Evolutionary conservation across 306 rosid species (phyloP), one percentile per base, ranked within the genome.

Genomic region (Cucumis cinereus): DNA sequence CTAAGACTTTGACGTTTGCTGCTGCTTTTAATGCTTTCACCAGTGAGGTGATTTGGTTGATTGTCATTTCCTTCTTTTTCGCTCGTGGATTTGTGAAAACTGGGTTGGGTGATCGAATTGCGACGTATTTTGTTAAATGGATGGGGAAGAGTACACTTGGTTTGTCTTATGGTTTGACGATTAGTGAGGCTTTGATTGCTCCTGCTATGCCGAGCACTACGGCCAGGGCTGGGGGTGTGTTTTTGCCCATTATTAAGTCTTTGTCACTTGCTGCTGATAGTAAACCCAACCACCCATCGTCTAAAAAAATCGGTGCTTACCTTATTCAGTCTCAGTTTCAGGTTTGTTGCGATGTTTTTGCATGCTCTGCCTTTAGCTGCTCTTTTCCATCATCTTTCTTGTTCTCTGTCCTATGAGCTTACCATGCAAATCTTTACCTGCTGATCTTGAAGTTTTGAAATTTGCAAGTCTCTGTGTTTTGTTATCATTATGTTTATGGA

Each of bases 181-280:
- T 94, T 38, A 92, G 99, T 24, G 99, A 94, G 79, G 89, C 90
- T 7, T 86, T 94, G 43, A 94, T 94, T 77, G 95, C 97, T 0
- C 99, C 99, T 1, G 97, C 99, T 11, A 94, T 94, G 99, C 99
- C 99, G 0, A 94, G 99, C 81, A 87, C 99, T 28, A 92, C 99
- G 5, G 99, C 99, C 0, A 83, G 99, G 64, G 99, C 98, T 2
- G 99, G 99, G 2, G 98, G 99, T 2, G 98, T 94, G 26, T 94
- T 94, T 75, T 85, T 94, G 89, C 99, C 99, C 0, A 90, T 94
- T 22, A 94, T 94, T 50, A 82, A 90, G 85, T 94, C 99, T 1
- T 82, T 94, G 30, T 84, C 99, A 11, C 88, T 88, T 50, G 89
- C 99, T 3, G 92, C 91, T 0, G 98, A 96, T 12, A 94, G 99